phyloP scores from a whole-genome alignment of 2,329 filamentous ascomycete species.

The Cladosporium sp. region DNA sequence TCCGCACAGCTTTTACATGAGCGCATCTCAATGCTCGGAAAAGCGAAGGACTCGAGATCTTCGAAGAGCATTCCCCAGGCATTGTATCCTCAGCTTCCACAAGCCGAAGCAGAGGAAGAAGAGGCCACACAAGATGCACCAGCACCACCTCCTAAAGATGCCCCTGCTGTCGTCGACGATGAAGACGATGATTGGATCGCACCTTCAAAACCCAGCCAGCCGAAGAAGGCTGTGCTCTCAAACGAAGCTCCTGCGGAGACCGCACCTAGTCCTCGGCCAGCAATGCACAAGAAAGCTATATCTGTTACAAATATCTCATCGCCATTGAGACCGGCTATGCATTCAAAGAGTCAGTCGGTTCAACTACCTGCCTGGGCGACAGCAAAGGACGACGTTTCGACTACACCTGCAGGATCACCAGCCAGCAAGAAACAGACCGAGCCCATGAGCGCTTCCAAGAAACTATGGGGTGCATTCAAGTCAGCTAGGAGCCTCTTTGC shows the following conservation, averaged over 20 bases:
- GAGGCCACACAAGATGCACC: not conserved
- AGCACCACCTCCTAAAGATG: constrained; percentile 5
- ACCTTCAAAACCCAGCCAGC: constrained; percentile 33
- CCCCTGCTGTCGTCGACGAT: constrained; percentile 30
- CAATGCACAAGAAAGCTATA: constrained; percentile 33
- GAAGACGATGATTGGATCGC: constrained; percentile 60
- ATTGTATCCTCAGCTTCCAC: constrained; percentile 38
- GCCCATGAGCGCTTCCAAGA: constrained; percentile 87
- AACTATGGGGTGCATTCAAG: constrained; percentile 84
- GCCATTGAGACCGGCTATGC: constrained; percentile 39
- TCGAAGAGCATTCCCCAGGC: constrained; percentile 36
- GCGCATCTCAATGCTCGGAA: constrained; percentile 73
- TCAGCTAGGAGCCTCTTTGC: constrained; percentile 81
- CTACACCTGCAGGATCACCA: constrained; percentile 56
- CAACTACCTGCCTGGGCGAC: constrained; percentile 34
- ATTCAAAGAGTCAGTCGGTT: constrained; percentile 55
- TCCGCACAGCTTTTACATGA: constrained; percentile 93
- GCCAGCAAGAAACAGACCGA: constrained; percentile 54
- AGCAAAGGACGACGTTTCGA: constrained; percentile 38
- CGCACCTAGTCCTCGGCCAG: constrained; percentile 26
- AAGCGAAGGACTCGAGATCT: constrained; percentile 46
- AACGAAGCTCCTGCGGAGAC: not conserved
- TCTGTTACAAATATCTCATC: constrained; percentile 40
- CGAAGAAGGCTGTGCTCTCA: constrained; percentile 2
- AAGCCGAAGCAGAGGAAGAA: not conserved